A percentile compares a stretch with the other conserved stretches of the same genome.
Evolutionary conservation across 177 flowering plant genomes (phyloP).

Genomic region (Vitis hybrid): DNA sequence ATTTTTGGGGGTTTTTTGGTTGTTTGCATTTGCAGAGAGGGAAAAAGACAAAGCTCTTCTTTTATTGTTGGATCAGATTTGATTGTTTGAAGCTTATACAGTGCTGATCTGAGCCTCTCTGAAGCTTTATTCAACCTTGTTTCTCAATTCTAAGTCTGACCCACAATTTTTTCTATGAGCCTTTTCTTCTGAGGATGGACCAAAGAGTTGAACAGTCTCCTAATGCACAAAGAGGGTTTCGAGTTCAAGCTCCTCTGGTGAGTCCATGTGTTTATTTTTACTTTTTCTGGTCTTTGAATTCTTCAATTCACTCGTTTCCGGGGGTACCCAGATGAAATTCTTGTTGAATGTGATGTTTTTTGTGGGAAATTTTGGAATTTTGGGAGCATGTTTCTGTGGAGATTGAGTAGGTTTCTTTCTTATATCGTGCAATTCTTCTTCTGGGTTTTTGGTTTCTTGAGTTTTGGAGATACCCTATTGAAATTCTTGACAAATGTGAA

Average conservation of each 20-base stretch:
- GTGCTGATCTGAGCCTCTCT: conserved; percentile 35
- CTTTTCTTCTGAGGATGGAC: conserved; percentile 42
- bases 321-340: conserved; percentile 14
- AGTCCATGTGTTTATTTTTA: conserved; percentile 15
- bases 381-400: neutral
- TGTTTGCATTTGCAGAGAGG: conserved; percentile 36
- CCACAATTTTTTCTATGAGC: conserved; percentile 19
- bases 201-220: conserved; percentile 45
- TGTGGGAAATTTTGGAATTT: neutral
- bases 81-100: conserved; percentile 9
- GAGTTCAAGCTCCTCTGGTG: conserved; percentile 89
- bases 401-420: neutral
- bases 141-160: conserved; percentile 1
- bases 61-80: conserved; percentile 25
- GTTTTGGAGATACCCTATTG: conserved; percentile 16
- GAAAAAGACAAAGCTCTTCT: conserved; percentile 3
- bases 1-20: conserved; percentile 5
- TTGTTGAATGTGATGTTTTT: conserved; percentile 7
- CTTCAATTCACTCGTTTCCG: conserved; percentile 2
- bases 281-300: neutral
- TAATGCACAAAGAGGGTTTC: conserved; percentile 54
- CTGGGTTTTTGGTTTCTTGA: neutral
- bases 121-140: conserved; percentile 1
- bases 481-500: conserved; percentile 4
- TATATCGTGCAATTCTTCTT: neutral